Evolutionary conservation across 306 rosid species (phyloP).

Genomic region (Cucumis melo): DNA sequence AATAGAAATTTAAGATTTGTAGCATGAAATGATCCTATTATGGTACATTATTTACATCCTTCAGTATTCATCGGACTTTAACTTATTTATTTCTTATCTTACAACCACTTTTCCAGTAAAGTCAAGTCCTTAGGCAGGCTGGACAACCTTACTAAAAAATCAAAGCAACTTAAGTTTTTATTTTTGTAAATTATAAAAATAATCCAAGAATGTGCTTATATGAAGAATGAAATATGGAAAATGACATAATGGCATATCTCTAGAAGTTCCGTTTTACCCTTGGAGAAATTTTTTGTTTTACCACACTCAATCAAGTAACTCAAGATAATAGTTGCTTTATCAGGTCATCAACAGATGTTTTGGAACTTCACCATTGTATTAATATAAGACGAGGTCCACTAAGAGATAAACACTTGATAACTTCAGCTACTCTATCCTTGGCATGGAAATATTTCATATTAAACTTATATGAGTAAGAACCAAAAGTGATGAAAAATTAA

Average conservation of each 20-base stretch:
- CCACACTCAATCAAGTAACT: slow-evolving; percentile 51
- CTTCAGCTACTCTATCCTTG: slow-evolving; percentile 54
- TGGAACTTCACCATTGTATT: slow-evolving; percentile 56
- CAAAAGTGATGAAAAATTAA: background rate
- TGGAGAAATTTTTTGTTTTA: slow-evolving; percentile 44
- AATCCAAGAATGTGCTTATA: background rate
- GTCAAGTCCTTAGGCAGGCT: background rate
- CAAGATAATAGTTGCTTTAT: slow-evolving; percentile 51
- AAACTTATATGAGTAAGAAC: background rate
- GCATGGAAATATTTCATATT: background rate
- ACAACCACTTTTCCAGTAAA: background rate
- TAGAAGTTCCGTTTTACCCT: slow-evolving; percentile 29
- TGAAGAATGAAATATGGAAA: background rate
- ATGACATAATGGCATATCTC: slow-evolving; percentile 35
- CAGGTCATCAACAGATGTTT: slow-evolving; percentile 49
- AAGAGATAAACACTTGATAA: slow-evolving; percentile 43
- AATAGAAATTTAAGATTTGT: background rate
- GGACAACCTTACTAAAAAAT: background rate
- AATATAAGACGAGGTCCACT: slow-evolving; percentile 51
- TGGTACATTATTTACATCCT: background rate
- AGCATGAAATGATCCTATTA: background rate
- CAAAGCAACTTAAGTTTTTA: background rate
- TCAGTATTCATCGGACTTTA: background rate
- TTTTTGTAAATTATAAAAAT: background rate
- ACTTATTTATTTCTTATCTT: background rate